A percentile compares a stretch with the other conserved stretches of the same genome.
phyloP scores from a whole-genome alignment of 2,329 filamentous ascomycete species.

The Diaporthe vexans region DNA sequence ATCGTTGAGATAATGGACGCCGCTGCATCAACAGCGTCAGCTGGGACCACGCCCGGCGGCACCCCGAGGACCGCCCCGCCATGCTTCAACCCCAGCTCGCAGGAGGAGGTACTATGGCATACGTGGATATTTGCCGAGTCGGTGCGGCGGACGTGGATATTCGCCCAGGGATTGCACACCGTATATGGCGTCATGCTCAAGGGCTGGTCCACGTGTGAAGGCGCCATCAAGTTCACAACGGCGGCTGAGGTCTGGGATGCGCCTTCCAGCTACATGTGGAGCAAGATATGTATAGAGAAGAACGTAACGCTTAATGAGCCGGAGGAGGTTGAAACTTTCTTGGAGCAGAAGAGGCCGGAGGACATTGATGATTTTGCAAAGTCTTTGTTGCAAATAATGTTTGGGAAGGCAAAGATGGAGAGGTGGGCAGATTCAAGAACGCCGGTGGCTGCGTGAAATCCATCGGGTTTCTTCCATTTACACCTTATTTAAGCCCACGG shows the following conservation, averaged over 20 bases:
- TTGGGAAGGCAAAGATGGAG: conserved; percentile 36
- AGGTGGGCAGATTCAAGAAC: not conserved
- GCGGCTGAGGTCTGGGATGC: conserved; percentile 35
- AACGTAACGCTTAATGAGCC: not conserved
- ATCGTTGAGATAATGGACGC: conserved; percentile 18
- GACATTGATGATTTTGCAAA: conserved; percentile 34
- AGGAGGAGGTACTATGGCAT: conserved; percentile 38
- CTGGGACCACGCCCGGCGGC: not conserved
- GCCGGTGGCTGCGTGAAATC: not conserved
- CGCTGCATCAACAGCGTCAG: not conserved
- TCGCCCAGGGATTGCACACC: not conserved
- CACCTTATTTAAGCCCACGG: too few relatives aligned
- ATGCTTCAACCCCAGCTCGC: not conserved
- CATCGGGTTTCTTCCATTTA: too few relatives aligned
- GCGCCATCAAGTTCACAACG: conserved; percentile 16
- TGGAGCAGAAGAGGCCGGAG: not conserved
- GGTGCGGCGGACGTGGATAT: conserved; percentile 35
- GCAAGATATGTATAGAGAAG: not conserved
- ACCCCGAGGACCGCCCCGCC: not conserved
- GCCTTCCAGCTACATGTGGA: conserved; percentile 26
- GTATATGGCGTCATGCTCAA: conserved; percentile 23
- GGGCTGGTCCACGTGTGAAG: conserved; percentile 13
- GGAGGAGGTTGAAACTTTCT: conserved; percentile 4
- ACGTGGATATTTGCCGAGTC: conserved; percentile 36
- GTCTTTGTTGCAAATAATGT: conserved; percentile 22